Evolutionary conservation across 108 stramenopile species (phyloP).

Genomic region (Nitzschia putrida): DNA sequence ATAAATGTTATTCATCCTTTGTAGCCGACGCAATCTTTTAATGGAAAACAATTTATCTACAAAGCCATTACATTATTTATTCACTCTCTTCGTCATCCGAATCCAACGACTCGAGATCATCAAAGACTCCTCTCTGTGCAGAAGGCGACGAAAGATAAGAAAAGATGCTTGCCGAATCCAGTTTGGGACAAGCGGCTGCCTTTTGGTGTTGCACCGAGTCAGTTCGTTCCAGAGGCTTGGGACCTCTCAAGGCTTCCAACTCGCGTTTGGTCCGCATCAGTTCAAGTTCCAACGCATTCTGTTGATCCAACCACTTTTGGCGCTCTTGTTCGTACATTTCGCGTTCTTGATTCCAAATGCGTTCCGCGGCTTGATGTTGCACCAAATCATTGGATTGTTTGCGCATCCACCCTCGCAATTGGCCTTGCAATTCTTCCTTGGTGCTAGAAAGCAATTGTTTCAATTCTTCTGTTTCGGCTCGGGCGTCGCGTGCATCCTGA

Average conservation of each 20-base stretch:
- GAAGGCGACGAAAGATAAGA: too few relatives aligned
- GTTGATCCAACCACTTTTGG: slow-evolving; percentile 18
- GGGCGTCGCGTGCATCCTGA: not conserved
- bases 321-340: slow-evolving; percentile 13
- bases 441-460: not conserved
- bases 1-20: too few relatives aligned
- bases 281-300: slow-evolving; percentile 1
- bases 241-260: not conserved
- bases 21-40: too few relatives aligned
- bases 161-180: not conserved
- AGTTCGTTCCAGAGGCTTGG: not conserved
- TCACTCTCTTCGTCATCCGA: too few relatives aligned
- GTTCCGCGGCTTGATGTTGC: not conserved
- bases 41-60: too few relatives aligned
- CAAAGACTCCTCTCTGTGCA: too few relatives aligned
- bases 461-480: not conserved
- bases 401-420: slow-evolving; percentile 3
- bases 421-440: slow-evolving; percentile 5
- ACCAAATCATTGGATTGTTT: slow-evolving; percentile 7
- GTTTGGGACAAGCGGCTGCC: not conserved
- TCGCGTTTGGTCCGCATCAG: not conserved
- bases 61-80: too few relatives aligned
- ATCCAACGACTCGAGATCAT: too few relatives aligned
- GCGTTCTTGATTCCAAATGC: slow-evolving; percentile 14
- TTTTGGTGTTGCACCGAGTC: not conserved